Evolutionary conservation across 2,329 filamentous ascomycete species (phyloP).

Genomic region (Lojkania enalia): DNA sequence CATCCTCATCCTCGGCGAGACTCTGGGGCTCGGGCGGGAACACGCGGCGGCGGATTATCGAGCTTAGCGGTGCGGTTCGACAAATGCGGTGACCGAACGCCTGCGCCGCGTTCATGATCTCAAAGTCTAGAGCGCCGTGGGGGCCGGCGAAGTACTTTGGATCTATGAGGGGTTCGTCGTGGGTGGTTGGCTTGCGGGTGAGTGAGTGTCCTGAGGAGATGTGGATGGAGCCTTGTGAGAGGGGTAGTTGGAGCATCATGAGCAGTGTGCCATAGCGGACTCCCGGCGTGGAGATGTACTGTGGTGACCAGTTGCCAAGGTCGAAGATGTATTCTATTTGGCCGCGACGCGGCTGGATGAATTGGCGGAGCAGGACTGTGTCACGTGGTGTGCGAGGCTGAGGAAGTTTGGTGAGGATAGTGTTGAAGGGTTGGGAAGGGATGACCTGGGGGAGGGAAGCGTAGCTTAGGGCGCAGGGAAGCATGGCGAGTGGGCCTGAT

Average conservation of each 20-base stretch:
- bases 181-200: background rate
- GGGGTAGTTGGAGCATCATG: constrained; percentile 26
- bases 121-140: constrained; percentile 10
- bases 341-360: constrained; percentile 5
- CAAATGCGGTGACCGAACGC: constrained; percentile 13
- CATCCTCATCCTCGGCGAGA: constrained; percentile 14
- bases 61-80: constrained; percentile 9
- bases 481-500: constrained; percentile 45
- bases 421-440: constrained; percentile 20
- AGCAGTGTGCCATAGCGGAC: constrained; percentile 26
- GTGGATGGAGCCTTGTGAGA: constrained; percentile 17
- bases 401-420: constrained; percentile 2
- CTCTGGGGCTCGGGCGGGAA: constrained; percentile 14
- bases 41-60: constrained; percentile 17
- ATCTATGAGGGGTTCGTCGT: constrained; percentile 12
- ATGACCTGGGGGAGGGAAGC: constrained; percentile 47
- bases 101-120: constrained; percentile 10
- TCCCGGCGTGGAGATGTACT: constrained; percentile 8
- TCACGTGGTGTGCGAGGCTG: constrained; percentile 4
- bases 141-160: constrained; percentile 13
- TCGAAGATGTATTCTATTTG: constrained; percentile 21
- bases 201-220: constrained; percentile 3
- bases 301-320: constrained; percentile 14
- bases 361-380: constrained; percentile 11
- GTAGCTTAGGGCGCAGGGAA: constrained; percentile 51